These are phyloP conservation scores for Crithidia mellificae DNA, from an alignment of 208 protist genomes.

Conservation along the genomic window DNA sequence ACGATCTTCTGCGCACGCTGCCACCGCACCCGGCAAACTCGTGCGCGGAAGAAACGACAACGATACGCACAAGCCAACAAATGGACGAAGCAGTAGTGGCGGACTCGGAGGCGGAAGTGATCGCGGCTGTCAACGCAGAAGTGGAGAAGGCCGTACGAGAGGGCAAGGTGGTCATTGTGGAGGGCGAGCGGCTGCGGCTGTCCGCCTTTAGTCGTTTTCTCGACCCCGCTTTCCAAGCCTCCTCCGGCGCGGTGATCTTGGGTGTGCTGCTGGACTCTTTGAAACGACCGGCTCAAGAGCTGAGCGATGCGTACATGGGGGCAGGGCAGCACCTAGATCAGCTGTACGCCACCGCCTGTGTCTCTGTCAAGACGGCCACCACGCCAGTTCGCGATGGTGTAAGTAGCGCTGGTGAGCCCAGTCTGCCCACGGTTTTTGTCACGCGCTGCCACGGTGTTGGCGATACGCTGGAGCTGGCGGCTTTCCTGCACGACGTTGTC, in stretches of 20 bases:
- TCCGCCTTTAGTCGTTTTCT: conserved; percentile 34
- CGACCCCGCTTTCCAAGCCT: conserved; percentile 16
- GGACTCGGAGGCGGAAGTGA: neutral
- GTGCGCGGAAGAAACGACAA: no score
- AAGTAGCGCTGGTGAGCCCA: no score
- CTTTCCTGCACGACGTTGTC: conserved; percentile 28
- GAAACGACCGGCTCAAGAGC: neutral
- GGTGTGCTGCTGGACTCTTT: conserved; percentile 17
- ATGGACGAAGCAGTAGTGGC: no score
- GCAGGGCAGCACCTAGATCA: neutral
- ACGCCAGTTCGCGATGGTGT: neutral
- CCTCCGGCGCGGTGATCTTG: conserved; percentile 13
- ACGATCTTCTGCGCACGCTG: no score
- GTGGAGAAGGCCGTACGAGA: conserved; percentile 44
- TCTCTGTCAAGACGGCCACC: conserved; percentile 10
- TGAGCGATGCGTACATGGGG: conserved; percentile 1
- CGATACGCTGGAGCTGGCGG: conserved; percentile 17
- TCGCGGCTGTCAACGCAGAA: conserved; percentile 33
- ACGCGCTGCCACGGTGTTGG: conserved; percentile 15
- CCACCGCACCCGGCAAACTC: no score
- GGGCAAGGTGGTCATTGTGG: conserved; percentile 56
- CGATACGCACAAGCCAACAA: no score
- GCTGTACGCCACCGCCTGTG: conserved; percentile 9
- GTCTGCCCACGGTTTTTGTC: conserved; percentile 10
- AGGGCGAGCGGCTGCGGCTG: conserved; percentile 49